A percentile compares a stretch with the other conserved stretches of the same genome.
These are phyloP conservation scores for Microthlaspi erraticum DNA, from an alignment of 345 rosid genomes.

Conservation along the genomic window DNA sequence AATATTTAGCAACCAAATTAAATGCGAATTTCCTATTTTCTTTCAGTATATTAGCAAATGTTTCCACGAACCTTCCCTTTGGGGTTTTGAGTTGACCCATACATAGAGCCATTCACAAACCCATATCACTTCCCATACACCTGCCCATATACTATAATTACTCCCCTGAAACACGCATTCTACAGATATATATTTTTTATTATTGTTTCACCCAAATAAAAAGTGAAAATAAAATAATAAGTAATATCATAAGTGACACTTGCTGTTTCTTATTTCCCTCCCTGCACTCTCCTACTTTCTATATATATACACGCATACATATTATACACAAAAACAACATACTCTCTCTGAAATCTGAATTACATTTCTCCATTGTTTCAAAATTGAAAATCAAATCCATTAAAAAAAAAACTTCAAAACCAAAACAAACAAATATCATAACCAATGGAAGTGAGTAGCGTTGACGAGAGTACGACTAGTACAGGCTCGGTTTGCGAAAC, in stretches of 20 bases:
- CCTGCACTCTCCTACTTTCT: slow-evolving; percentile 19
- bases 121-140: slow-evolving; percentile 45
- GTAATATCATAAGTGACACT: slow-evolving; percentile 39
- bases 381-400: neutral
- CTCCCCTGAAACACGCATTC: slow-evolving; percentile 41
- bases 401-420: neutral
- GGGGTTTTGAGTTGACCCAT: slow-evolving; percentile 43
- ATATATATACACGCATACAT: slow-evolving; percentile 17
- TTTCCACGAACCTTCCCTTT: slow-evolving; percentile 36
- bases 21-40: neutral
- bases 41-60: neutral
- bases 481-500: slow-evolving; percentile 48
- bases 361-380: slow-evolving; percentile 23
- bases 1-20: slow-evolving; percentile 31
- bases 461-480: slow-evolving; percentile 61
- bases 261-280: slow-evolving; percentile 44
- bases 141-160: slow-evolving; percentile 47
- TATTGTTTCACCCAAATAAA: slow-evolving; percentile 22
- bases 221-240: slow-evolving; percentile 36
- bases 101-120: slow-evolving; percentile 21
- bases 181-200: slow-evolving; percentile 17
- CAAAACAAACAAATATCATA: neutral
- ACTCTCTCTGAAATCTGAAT: slow-evolving; percentile 28
- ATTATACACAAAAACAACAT: slow-evolving; percentile 6
- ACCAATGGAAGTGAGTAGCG: slow-evolving; percentile 60